Evolutionary conservation across 768 basidiomycete species (phyloP).

Genomic region (Macrocybe gigantea): DNA sequence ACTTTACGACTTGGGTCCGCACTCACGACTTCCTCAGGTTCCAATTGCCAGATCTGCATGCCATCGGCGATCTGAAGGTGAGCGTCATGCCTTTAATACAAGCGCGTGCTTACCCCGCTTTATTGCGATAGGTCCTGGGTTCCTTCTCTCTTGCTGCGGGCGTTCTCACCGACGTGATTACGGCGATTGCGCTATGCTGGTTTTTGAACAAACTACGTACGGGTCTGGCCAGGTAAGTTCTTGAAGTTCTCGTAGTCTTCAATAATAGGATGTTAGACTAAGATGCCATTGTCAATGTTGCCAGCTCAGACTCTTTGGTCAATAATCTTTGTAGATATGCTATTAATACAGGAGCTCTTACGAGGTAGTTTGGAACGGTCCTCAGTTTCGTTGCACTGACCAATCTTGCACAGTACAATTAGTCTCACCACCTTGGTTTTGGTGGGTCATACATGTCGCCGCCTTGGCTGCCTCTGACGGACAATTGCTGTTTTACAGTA

Average conservation of each 20-base stretch:
- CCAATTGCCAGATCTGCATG: constrained; percentile 32
- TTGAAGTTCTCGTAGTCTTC: background rate
- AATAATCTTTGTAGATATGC: constrained; percentile 53
- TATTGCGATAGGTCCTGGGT: constrained; percentile 36
- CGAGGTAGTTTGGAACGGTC: constrained; percentile 33
- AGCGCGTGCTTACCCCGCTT: background rate
- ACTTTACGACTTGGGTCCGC: background rate
- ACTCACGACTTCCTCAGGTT: constrained; percentile 23
- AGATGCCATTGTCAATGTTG: background rate
- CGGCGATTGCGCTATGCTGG: constrained; percentile 49
- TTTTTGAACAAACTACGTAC: constrained; percentile 55
- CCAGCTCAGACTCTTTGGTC: constrained; percentile 55
- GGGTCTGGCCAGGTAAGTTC: constrained; percentile 40
- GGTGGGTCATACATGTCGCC: constrained; percentile 28
- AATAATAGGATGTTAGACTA: background rate
- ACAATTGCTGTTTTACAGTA: constrained; percentile 32
- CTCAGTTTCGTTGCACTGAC: background rate
- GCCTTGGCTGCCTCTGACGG: background rate
- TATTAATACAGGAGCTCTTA: constrained; percentile 60
- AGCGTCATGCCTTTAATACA: constrained; percentile 5
- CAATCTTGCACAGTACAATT: constrained; percentile 24
- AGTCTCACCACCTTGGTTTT: constrained; percentile 48
- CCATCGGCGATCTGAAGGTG: constrained; percentile 42
- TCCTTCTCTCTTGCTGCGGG: constrained; percentile 47
- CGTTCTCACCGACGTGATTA: constrained; percentile 53